A percentile compares a stretch with the other conserved stretches of the same genome.
phyloP scores from a whole-genome alignment of 345 rosid species.

The Anastatica hierochuntica region DNA sequence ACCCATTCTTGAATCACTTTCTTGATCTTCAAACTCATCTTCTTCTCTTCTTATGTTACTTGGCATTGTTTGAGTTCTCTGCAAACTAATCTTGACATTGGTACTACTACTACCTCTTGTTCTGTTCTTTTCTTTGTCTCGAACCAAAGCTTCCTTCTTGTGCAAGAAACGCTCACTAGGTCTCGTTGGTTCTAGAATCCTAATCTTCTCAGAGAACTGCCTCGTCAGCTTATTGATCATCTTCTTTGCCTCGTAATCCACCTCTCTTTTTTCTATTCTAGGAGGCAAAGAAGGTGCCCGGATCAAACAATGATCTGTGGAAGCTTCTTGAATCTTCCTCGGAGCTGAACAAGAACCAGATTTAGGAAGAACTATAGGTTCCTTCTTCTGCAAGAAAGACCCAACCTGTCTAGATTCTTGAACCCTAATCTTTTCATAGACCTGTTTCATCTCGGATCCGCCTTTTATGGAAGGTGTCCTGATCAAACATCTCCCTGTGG shows the following conservation, averaged over 20 bases:
- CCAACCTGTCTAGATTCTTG: slow-evolving; percentile 12
- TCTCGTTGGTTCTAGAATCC: slow-evolving; percentile 18
- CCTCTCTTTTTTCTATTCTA: slow-evolving; percentile 14
- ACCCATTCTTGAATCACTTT: slow-evolving; percentile 45
- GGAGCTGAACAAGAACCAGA: slow-evolving; percentile 16
- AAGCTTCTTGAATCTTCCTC: slow-evolving; percentile 20
- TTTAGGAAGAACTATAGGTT: neutral
- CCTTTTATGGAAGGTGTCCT: slow-evolving; percentile 1
- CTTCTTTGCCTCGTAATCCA: slow-evolving; percentile 18
- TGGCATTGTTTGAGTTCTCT: slow-evolving; percentile 45
- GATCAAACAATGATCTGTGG: slow-evolving; percentile 14
- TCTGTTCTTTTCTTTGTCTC: slow-evolving; percentile 17
- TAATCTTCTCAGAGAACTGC: slow-evolving; percentile 36
- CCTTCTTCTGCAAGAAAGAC: slow-evolving; percentile 17
- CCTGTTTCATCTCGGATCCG: slow-evolving; percentile 7
- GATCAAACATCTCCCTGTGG: neutral
- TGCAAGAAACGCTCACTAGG: slow-evolving; percentile 12
- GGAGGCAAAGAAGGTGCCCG: slow-evolving; percentile 32
- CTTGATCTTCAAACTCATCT: slow-evolving; percentile 31
- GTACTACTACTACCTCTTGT: neutral
- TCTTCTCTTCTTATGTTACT: slow-evolving; percentile 16
- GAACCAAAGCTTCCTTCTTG: slow-evolving; percentile 1
- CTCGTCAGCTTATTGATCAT: slow-evolving; percentile 25
- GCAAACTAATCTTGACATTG: slow-evolving; percentile 7
- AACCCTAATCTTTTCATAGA: slow-evolving; percentile 14